Percentiles rank a stretch among this genome's conserved stretches.
Conservation (phyloP, 371 early-diverging fungal genomes). For the Apophysomyces sp. region DNA sequence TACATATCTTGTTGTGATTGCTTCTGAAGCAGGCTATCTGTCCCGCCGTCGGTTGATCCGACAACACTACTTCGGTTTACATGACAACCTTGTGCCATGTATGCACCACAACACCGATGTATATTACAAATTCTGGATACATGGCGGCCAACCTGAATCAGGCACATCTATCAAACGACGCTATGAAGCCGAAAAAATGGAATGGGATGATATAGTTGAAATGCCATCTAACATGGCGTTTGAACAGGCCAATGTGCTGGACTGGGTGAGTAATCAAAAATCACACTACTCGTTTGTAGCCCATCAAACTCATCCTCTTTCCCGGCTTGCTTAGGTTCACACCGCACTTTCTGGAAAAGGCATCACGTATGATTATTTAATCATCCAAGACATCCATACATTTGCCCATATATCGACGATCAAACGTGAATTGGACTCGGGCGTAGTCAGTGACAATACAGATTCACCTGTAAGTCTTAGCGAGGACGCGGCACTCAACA, state of each 20-base stretch:
- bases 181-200: conserved; percentile 57
- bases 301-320: background rate
- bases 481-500: conserved; percentile 21
- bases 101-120: conserved; percentile 37
- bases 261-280: conserved; percentile 30
- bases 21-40: conserved; percentile 37
- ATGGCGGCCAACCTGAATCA: conserved; percentile 32
- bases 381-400: conserved; percentile 38
- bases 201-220: conserved; percentile 45
- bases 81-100: conserved; percentile 50
- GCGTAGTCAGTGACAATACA: conserved; percentile 26
- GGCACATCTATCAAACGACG: conserved; percentile 37
- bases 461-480: conserved; percentile 26
- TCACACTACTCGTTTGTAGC: background rate
- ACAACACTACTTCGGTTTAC: conserved; percentile 49
- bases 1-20: conserved; percentile 50
- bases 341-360: conserved; percentile 16
- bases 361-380: conserved; percentile 32
- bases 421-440: conserved; percentile 23
- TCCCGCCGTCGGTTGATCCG: conserved; percentile 46
- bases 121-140: conserved; percentile 51
- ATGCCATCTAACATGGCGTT: conserved; percentile 13
- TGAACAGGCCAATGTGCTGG: conserved; percentile 27
- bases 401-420: conserved; percentile 29
- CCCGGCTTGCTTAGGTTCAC: conserved; percentile 16